These are phyloP conservation scores for Nicotiana paniculata DNA, from an alignment of 257 asterid species.

Conservation along the genomic window DNA sequence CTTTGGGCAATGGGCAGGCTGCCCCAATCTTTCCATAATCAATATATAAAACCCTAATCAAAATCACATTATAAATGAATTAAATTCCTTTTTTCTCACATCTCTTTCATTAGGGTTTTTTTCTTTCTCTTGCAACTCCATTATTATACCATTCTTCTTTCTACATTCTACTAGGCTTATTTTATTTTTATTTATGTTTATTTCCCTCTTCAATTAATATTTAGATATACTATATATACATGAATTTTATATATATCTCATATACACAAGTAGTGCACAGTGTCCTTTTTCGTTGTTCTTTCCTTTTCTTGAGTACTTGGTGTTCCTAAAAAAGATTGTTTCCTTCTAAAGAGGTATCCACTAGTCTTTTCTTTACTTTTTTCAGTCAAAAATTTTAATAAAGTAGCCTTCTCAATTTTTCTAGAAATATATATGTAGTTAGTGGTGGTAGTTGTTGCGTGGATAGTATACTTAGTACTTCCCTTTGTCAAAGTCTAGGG, in stretches of 20 bases:
- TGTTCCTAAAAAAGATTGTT: background rate
- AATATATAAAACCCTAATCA: background rate
- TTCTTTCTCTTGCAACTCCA: background rate
- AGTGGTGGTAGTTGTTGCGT: constrained; percentile 5
- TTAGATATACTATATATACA: background rate
- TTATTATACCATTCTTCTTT: background rate
- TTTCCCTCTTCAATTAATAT: background rate
- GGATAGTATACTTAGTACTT: background rate
- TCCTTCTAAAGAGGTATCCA: constrained; percentile 6
- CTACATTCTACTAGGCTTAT: background rate
- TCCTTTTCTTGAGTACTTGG: background rate
- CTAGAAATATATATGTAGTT: background rate
- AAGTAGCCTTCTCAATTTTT: constrained; percentile 8
- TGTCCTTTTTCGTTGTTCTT: background rate
- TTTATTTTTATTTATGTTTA: background rate
- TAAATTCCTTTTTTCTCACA: background rate
- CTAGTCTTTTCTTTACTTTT: constrained; percentile 8
- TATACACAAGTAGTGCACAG: background rate
- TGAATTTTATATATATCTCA: background rate
- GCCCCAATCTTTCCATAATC: constrained; percentile 20
- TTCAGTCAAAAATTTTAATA: constrained; percentile 2
- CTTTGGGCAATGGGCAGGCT: constrained; percentile 40
- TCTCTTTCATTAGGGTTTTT: background rate
- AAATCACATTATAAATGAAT: background rate
- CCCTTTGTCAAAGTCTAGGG: background rate